Base-by-base conservation (phyloP, 2,329 filamentous ascomycete genomes). In the Fusarium denticulatum region DNA sequence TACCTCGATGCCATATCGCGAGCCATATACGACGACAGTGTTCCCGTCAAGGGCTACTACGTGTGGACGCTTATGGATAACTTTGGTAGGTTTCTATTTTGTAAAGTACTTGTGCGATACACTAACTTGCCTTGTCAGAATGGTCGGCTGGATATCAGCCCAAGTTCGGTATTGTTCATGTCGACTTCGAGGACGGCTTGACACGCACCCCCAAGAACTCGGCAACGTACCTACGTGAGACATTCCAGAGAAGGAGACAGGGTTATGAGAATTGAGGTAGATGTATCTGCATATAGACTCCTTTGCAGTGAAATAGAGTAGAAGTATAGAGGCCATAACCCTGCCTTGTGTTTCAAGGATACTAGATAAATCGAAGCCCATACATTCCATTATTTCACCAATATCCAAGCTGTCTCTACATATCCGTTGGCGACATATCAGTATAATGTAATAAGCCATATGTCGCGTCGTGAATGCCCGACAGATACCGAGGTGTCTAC, bases 61-160 rank as follows among this genome's bases (percentile, higher is more conserved):
- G 58, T 60, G n/a, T 60, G 46, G 58, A 60, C 58, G 2, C 58
- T 60, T 8, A 60, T 60, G 58, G 58, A 60, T 43, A 60, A 60
- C 18, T 60, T 60, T 36, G 58, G 58, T 60, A 36, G n/a, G 22
- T 10, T 3, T 36, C 22, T 34, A 10, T n/a, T 10, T 11, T 34
- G 24, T 14, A 2, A 4, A n/a, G 6, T 12, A 20, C 5, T 32
- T 59, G 8, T 8, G 7, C 13, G 26, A n/a, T 40, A 8, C 14
- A 53, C 58, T 43, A 24, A 53, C 13, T 12, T 36, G 7, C 11
- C 5, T 11, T 18, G 7, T 14, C 11, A 60, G 58, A 60, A 64
- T 80, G 82, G 83, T 82, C 81, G 14, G 81, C 80, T 40, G 83
- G 83, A 8, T 85, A 80, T 50, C 80, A 79, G 3, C 81, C 81